Percentiles rank a stretch among this genome's conserved stretches.
These are phyloP conservation scores for Beauveria rudraprayagi DNA, from an alignment of 2,329 filamentous ascomycete species.

Conservation along the genomic window DNA sequence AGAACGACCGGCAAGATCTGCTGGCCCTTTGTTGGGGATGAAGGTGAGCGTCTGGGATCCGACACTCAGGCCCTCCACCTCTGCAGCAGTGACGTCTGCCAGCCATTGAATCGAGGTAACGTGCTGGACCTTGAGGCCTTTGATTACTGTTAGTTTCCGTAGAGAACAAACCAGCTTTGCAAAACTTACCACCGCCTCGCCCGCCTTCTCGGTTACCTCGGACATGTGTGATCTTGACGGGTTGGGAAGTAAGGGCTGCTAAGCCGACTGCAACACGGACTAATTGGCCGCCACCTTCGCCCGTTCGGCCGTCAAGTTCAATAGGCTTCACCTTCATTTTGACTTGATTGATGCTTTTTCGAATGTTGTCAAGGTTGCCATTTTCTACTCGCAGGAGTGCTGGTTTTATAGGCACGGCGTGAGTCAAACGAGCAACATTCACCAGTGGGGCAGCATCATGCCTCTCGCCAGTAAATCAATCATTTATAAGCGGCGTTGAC, in stretches of 20 bases:
- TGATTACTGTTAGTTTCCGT: no score
- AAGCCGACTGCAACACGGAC: constrained; percentile 49
- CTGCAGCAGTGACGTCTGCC: constrained; percentile 41
- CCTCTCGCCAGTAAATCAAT: background rate
- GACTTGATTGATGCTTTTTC: background rate
- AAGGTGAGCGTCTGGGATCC: constrained; percentile 45
- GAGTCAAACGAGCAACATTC: constrained; percentile 4
- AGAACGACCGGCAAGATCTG: constrained; percentile 31
- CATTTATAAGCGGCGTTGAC: background rate
- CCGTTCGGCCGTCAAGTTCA: constrained; percentile 46
- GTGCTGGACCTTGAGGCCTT: constrained; percentile 55
- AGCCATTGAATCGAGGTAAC: constrained; percentile 48
- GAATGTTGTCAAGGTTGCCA: background rate
- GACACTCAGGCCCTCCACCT: constrained; percentile 40
- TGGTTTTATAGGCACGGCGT: constrained; percentile 2
- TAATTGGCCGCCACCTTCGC: constrained; percentile 56
- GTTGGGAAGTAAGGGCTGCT: constrained; percentile 45
- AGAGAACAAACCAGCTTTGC: no score
- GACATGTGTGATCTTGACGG: constrained; percentile 46
- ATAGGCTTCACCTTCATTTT: constrained; percentile 27
- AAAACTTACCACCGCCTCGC: constrained; percentile 21
- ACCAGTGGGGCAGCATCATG: background rate
- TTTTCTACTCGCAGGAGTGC: background rate
- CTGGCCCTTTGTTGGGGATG: constrained; percentile 30
- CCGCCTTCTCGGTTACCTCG: constrained; percentile 41